A percentile compares a stretch with the other conserved stretches of the same genome.
These are phyloP conservation scores for Boletus pseudopeckii DNA, from an alignment of 768 basidiomycete genomes.

Conservation along the genomic window DNA sequence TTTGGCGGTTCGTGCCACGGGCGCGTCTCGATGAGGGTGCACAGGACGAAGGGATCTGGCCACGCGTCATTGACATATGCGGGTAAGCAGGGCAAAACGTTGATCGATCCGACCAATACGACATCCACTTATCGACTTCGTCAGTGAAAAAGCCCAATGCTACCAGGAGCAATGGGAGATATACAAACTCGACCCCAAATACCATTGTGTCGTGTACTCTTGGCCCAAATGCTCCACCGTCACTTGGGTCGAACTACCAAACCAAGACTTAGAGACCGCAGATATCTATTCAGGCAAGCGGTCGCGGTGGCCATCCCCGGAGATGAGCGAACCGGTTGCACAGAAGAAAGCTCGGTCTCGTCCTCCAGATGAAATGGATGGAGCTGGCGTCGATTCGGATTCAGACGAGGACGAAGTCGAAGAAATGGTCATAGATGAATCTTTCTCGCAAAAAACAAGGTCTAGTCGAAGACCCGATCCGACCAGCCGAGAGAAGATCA, in stretches of 20 bases:
- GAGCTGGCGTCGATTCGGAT: conserved; percentile 32
- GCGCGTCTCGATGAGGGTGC: conserved; percentile 57
- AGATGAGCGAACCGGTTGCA: conserved; percentile 5
- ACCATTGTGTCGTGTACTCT: conserved; percentile 57
- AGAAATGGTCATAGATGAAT: conserved; percentile 46
- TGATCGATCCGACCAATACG: conserved; percentile 1
- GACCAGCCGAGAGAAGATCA: conserved; percentile 32
- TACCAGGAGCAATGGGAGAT: conserved; percentile 85
- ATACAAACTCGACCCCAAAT: conserved; percentile 75
- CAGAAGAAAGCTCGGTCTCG: conserved; percentile 30
- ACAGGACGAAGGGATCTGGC: conserved; percentile 68
- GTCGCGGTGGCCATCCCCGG: conserved; percentile 25
- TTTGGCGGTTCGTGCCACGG: conserved; percentile 77
- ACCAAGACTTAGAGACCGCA: conserved; percentile 4
- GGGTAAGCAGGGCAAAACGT: conserved; percentile 47
- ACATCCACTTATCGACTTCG: conserved; percentile 12
- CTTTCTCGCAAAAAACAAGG: conserved; percentile 16
- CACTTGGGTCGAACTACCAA: conserved; percentile 14
- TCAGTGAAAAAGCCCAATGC: conserved; percentile 47
- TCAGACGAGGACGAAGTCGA: conserved; percentile 48
- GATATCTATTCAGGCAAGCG: conserved; percentile 26
- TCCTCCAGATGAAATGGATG: conserved; percentile 16
- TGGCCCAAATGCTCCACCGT: conserved; percentile 35
- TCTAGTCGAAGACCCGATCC: conserved; percentile 18
- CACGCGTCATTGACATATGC: conserved; percentile 60